Conservation (phyloP, 768 basidiomycete species). For the Pleurotus tuber-regium region DNA sequence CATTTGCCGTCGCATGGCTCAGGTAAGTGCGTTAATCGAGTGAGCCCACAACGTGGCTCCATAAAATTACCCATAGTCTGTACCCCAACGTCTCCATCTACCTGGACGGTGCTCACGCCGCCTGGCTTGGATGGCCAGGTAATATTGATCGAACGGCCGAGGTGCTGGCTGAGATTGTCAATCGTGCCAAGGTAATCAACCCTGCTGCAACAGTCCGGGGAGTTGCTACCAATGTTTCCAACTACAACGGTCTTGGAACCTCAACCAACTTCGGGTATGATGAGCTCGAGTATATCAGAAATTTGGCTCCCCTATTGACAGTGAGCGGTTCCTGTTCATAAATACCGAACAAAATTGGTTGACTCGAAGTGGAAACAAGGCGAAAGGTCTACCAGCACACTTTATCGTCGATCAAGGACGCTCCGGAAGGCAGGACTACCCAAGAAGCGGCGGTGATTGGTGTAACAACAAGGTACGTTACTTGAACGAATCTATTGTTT, state of each 20-base stretch:
- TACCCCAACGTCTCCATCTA: constrained; percentile 26
- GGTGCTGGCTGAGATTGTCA: constrained; percentile 27
- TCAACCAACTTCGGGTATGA: constrained; percentile 27
- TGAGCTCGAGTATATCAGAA: constrained; percentile 28
- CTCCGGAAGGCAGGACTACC: constrained; percentile 7
- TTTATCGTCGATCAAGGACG: constrained; percentile 10
- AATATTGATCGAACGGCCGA: constrained; percentile 28
- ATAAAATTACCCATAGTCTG: constrained; percentile 3
- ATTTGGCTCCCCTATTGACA: constrained; percentile 27
- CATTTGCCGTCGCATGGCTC: constrained; percentile 27
- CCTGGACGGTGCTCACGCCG: constrained; percentile 31
- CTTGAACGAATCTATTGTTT: background rate
- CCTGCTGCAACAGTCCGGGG: constrained; percentile 27
- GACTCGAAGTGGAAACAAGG: background rate
- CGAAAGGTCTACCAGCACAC: constrained; percentile 4
- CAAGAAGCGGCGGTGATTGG: constrained; percentile 4
- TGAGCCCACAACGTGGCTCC: background rate
- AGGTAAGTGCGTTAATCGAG: too few relatives aligned
- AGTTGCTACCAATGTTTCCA: constrained; percentile 29
- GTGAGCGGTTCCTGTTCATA: background rate
- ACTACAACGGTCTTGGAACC: constrained; percentile 32
- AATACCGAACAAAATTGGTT: background rate
- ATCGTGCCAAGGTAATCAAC: constrained; percentile 23
- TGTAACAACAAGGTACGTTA: constrained; percentile 7
- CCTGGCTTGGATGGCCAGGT: constrained; percentile 31